Percentiles rank a stretch among this genome's conserved stretches.
These are phyloP conservation scores for Tephrocybe sp. DNA, from an alignment of 768 basidiomycete species.

Conservation along the genomic window DNA sequence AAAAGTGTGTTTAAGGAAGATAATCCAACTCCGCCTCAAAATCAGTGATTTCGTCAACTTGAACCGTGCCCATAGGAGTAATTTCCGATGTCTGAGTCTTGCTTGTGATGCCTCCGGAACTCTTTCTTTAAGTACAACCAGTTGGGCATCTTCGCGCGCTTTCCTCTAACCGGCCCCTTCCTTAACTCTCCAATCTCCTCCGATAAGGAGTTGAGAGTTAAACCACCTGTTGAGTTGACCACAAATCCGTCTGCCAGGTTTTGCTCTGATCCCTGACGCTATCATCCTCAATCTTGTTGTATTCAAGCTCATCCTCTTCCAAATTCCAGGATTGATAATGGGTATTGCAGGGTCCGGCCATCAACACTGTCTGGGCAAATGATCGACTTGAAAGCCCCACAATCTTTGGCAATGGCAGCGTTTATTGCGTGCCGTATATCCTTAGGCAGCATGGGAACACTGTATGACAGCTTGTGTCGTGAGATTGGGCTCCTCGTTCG, in stretches of 20 bases:
- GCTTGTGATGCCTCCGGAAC: conserved; percentile 2
- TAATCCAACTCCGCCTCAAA: not conserved
- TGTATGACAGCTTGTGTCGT: too few species aligned
- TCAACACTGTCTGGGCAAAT: too few species aligned
- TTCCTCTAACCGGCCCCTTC: not conserved
- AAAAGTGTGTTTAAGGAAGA: not conserved
- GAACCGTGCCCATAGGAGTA: not conserved
- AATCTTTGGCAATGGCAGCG: too few species aligned
- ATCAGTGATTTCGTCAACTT: not conserved
- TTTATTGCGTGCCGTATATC: too few species aligned
- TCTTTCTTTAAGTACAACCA: not conserved
- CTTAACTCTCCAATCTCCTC: not conserved
- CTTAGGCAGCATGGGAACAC: too few species aligned
- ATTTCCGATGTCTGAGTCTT: not conserved
- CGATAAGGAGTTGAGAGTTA: not conserved
- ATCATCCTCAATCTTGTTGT: not conserved
- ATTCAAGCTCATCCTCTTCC: conserved; percentile 1
- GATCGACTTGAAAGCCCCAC: too few species aligned
- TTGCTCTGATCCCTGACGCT: not conserved
- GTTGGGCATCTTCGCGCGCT: not conserved
- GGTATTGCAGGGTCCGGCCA: too few species aligned
- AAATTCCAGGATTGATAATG: too few species aligned
- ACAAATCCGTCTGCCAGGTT: not conserved
- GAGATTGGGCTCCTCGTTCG: too few species aligned
- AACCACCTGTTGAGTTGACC: conserved; percentile 1